Conservation (phyloP, 345 rosid genomes). For the Turritis glabra region DNA sequence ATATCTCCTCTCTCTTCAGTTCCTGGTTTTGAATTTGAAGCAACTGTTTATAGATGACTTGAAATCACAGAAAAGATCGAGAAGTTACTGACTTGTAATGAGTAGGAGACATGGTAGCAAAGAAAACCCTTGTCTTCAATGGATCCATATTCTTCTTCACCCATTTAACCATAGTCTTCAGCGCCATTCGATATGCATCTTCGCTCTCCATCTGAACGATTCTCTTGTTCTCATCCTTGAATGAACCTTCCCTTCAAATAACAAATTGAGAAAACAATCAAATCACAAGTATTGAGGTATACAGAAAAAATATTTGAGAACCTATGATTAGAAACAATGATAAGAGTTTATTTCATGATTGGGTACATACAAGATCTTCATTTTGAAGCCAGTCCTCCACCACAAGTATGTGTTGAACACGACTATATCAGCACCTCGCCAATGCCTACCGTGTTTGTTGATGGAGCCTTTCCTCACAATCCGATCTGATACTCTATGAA, state of each 20-base stretch:
- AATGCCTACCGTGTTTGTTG: slow-evolving; percentile 68
- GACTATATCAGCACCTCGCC: slow-evolving; percentile 78
- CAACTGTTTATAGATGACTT: background rate
- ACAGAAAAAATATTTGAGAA: background rate
- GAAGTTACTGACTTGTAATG: slow-evolving; percentile 59
- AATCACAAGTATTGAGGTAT: background rate
- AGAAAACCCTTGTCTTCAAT: slow-evolving; percentile 70
- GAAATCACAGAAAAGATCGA: background rate
- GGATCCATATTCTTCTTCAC: slow-evolving; percentile 73
- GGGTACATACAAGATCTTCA: slow-evolving; percentile 63
- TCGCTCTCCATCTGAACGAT: slow-evolving; percentile 59
- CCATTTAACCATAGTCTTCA: slow-evolving; percentile 81
- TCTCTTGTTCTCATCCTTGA: slow-evolving; percentile 63
- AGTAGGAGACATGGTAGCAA: slow-evolving; percentile 88
- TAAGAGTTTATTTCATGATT: background rate
- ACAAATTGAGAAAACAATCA: slow-evolving; percentile 15
- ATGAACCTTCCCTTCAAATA: slow-evolving; percentile 67
- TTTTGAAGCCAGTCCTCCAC: slow-evolving; percentile 87
- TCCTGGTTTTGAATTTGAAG: background rate
- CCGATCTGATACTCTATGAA: slow-evolving; percentile 78
- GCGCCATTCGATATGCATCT: slow-evolving; percentile 78
- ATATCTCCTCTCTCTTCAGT: background rate
- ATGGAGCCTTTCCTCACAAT: slow-evolving; percentile 75
- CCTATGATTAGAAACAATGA: background rate
- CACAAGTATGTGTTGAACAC: slow-evolving; percentile 86